Percentiles rank a stretch among this genome's conserved stretches.
Conservation (phyloP, 176 grass and related monocot genomes). For the Bothriochloa decipiens region DNA sequence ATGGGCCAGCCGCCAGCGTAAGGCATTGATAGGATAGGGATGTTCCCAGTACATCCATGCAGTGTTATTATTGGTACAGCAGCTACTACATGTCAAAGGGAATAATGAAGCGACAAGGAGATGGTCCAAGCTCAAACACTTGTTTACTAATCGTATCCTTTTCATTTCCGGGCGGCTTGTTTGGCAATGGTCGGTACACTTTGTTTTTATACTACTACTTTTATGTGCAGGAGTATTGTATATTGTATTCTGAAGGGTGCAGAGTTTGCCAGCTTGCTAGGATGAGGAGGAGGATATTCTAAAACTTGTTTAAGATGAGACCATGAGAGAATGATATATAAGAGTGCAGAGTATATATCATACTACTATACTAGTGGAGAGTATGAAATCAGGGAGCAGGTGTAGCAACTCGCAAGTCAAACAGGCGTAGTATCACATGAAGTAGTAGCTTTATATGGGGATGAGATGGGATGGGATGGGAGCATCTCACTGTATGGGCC, state of each 20-base stretch:
- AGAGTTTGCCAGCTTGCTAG: background rate
- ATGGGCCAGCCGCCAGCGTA: background rate
- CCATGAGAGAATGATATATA: background rate
- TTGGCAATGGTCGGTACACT: background rate
- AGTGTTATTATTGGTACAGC: background rate
- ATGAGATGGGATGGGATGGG: background rate
- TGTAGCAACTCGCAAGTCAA: constrained; percentile 43
- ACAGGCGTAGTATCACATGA: constrained; percentile 39
- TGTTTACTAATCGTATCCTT: constrained; percentile 8
- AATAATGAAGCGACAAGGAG: constrained; percentile 46
- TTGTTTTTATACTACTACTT: too few relatives aligned
- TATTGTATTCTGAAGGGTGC: background rate
- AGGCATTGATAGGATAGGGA: constrained; percentile 44
- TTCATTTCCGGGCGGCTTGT: background rate
- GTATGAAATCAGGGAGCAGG: constrained; percentile 39
- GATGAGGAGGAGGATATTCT: constrained; percentile 1
- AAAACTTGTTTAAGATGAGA: constrained; percentile 14
- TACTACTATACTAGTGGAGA: background rate
- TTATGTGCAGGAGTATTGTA: background rate
- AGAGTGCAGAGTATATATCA: background rate
- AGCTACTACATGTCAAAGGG: constrained; percentile 42
- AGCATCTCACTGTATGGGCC: constrained; percentile 1
- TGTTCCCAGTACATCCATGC: constrained; percentile 32
- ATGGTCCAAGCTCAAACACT: constrained; percentile 46
- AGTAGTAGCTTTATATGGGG: background rate